A percentile compares a stretch with the other conserved stretches of the same genome.
Evolutionary conservation across 257 asterid genomes (phyloP).

Genomic region (Thymus quinquecostatus): DNA sequence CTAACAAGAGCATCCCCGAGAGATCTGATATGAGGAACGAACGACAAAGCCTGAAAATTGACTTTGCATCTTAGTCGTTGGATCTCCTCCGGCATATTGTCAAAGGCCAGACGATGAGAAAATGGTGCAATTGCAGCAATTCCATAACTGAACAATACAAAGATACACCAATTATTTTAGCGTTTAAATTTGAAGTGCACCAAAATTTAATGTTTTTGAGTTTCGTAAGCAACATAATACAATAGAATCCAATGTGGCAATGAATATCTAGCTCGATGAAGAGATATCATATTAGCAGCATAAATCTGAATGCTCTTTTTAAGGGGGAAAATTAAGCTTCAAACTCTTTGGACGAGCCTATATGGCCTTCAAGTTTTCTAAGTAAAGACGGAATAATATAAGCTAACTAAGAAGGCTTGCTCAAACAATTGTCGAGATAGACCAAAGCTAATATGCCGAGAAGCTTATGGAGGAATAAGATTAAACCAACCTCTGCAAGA

Average conservation of each 20-base stretch:
- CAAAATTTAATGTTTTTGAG: not conserved
- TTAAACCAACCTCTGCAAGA: constrained; percentile 71
- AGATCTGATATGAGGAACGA: constrained; percentile 86
- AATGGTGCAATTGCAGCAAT: constrained; percentile 96
- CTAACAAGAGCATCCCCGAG: constrained; percentile 87
- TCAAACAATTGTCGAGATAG: not conserved
- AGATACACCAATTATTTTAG: constrained; percentile 7
- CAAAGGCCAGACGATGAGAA: constrained; percentile 92
- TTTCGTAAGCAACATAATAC: not conserved
- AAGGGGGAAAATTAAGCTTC: not conserved
- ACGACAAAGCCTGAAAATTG: constrained; percentile 83
- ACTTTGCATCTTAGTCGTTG: constrained; percentile 96
- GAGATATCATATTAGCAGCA: not conserved
- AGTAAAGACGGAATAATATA: not conserved
- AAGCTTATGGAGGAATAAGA: constrained; percentile 9
- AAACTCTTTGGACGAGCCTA: not conserved
- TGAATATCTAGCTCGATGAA: not conserved
- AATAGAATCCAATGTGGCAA: not conserved
- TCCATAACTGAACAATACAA: constrained; percentile 67
- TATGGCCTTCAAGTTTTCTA: not conserved
- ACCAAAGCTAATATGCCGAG: not conserved
- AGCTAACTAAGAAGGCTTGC: not conserved
- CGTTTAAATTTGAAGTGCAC: not conserved
- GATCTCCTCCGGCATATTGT: constrained; percentile 88
- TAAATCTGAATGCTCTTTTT: not conserved